Base-by-base conservation (phyloP, 1,284 basidiomycete genomes). In the Inonotus hispidus region DNA sequence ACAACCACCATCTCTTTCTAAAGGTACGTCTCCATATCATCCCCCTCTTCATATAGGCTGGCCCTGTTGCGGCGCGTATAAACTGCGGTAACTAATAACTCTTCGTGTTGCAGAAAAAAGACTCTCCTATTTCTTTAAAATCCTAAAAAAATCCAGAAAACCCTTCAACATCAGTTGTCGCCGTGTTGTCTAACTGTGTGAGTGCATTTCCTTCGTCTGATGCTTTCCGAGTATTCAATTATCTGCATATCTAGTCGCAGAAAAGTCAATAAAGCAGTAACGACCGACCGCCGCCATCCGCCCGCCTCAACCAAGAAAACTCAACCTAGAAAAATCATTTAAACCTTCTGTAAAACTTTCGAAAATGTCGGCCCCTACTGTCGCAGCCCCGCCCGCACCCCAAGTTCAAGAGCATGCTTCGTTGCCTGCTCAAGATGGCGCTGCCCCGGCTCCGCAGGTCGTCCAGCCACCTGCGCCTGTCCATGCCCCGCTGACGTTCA, bases 261-360 rank as follows among this genome's bases (percentile, higher is more conserved):
- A 89, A 88, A 87, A 90, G 88, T 74, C 79, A 41, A 83, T 79
- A 88, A 88, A 89, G 84, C 87, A 90, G 88, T 90, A 90, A 90
- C 88, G 88, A 90, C 85, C 83, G 72, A 43, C 75, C 68, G 71
- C 75, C 73, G 75, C 79, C 49, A 46, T 53, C 47, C 53, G 25
- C 32, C 59, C 29, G 29, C 59, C 53, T 41, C 53, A 37, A 57
- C 19, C 53, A 37, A 56, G 37, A 59, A 52, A 60, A 32, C 54
- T 58, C 11, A 55, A 73, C 68, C 66, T 68, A 67, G 75, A 74
- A 76, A 81, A 72, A 59, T 66, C 65, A n/a, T n/a, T 43, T 43
- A 43, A 59, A 63, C 32, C 70, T 68, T 64, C 64, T 63, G 64
- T 63, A 71, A 67, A 62, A 45, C 58, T 45, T 21, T 43, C 37